A percentile compares a stretch with the other conserved stretches of the same genome.
phyloP scores from a whole-genome alignment of 176 grass and related monocot species.

The Musa itinerans region DNA sequence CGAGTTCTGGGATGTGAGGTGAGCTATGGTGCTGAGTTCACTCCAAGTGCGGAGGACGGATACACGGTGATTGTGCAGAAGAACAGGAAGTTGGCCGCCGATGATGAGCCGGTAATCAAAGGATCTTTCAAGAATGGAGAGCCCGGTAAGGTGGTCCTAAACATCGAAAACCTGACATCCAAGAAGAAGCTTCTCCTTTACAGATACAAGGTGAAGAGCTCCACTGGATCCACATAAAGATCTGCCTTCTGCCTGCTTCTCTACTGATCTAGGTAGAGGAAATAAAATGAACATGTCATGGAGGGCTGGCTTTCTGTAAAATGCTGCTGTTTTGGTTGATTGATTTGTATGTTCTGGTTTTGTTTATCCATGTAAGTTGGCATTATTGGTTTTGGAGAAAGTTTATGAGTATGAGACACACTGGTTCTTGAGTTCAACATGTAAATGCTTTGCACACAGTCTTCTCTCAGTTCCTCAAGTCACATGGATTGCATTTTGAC shows the following conservation, averaged over 20 bases:
- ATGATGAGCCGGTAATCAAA: constrained; percentile 73
- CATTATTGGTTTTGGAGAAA: constrained; percentile 55
- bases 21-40: constrained; percentile 71
- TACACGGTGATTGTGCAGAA: constrained; percentile 97
- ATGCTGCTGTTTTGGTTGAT: background rate
- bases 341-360: constrained; percentile 42
- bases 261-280: too few species aligned
- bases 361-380: constrained; percentile 47
- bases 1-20: constrained; percentile 78
- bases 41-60: constrained; percentile 50
- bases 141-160: constrained; percentile 58
- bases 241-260: too few species aligned
- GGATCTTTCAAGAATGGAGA: constrained; percentile 69
- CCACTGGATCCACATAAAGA: constrained; percentile 13
- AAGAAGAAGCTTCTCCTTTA: constrained; percentile 99
- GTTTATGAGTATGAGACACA: constrained; percentile 18
- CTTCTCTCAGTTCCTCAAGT: too few species aligned
- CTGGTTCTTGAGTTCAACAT: constrained; percentile 1
- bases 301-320: too few species aligned
- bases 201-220: constrained; percentile 68
- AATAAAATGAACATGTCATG: too few species aligned
- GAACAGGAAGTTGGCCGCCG: constrained; percentile 56
- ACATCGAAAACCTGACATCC: constrained; percentile 57
- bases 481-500: too few species aligned
- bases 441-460: background rate